phyloP scores from a whole-genome alignment of 2,329 filamentous ascomycete genomes.

The Trichoderma koningii region DNA sequence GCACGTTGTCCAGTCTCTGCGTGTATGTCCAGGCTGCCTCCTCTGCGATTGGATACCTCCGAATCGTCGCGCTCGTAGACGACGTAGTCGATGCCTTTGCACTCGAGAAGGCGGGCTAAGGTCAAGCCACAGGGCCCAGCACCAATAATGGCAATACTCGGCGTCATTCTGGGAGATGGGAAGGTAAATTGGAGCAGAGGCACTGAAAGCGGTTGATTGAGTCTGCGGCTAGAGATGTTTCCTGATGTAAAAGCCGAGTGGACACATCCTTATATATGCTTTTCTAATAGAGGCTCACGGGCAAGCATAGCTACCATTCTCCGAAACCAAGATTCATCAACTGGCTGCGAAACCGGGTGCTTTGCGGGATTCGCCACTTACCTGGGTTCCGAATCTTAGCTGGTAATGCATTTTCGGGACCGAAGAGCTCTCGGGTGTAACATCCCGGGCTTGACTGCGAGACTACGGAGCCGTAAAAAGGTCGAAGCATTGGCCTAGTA shows the following conservation, averaged over 20 bases:
- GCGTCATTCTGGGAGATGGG: background rate
- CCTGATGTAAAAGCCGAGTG: background rate
- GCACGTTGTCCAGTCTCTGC: slow-evolving; percentile 53
- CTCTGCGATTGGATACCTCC: slow-evolving; percentile 48
- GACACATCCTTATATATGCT: slow-evolving; percentile 1
- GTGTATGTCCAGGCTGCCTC: slow-evolving; percentile 59
- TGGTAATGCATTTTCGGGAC: slow-evolving; percentile 5
- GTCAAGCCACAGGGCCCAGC: slow-evolving; percentile 45
- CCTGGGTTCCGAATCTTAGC: background rate
- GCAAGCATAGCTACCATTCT: background rate
- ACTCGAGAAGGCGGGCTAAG: slow-evolving; percentile 54
- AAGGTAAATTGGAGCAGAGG: no score
- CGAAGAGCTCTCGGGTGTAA: slow-evolving; percentile 9
- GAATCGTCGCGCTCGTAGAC: slow-evolving; percentile 54
- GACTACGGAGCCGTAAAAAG: background rate
- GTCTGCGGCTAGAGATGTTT: background rate
- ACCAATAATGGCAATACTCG: slow-evolving; percentile 50
- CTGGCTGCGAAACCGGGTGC: background rate
- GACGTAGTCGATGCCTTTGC: slow-evolving; percentile 48
- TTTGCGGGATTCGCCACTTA: background rate
- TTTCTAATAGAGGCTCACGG: background rate
- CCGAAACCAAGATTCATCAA: background rate
- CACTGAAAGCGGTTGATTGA: no score
- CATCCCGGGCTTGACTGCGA: background rate
- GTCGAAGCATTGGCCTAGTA: background rate